A percentile compares a stretch with the other conserved stretches of the same genome.
Evolutionary conservation across 2,329 filamentous ascomycete genomes (phyloP).

Genomic region (Calonectria leucothoes): DNA sequence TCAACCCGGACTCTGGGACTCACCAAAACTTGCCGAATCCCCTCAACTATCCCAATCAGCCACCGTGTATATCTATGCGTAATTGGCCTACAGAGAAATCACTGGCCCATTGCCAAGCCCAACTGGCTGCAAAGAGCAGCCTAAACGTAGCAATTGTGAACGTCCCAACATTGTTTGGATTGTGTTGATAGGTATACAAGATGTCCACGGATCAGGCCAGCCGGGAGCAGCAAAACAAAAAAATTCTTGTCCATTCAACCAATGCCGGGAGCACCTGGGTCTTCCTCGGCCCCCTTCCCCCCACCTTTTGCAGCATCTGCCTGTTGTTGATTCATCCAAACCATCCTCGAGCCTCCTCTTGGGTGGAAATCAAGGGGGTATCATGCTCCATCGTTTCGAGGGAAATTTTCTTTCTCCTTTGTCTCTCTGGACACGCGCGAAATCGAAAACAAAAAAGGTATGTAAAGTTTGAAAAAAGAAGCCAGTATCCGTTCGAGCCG

Average conservation of each 20-base stretch:
- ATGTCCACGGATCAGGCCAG: constrained; percentile 1
- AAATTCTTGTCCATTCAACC: constrained; percentile 14
- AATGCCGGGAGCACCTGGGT: constrained; percentile 1
- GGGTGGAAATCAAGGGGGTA: constrained; percentile 19
- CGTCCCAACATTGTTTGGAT: constrained; percentile 17
- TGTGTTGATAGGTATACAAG: constrained; percentile 24
- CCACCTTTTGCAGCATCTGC: constrained; percentile 11
- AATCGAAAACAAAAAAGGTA: constrained; percentile 16
- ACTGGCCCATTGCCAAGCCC: background rate
- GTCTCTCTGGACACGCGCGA: constrained; percentile 4
- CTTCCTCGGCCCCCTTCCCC: background rate
- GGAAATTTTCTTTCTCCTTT: constrained; percentile 4
- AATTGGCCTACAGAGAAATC: background rate
- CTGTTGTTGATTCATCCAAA: constrained; percentile 21
- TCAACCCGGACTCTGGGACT: background rate
- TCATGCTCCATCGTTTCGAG: constrained; percentile 19
- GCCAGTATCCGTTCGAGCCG: constrained; percentile 7
- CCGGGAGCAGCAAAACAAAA: background rate
- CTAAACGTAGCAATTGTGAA: background rate
- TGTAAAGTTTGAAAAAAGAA: constrained; percentile 13
- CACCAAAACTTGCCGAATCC: background rate
- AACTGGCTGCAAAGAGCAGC: background rate
- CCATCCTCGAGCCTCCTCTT: constrained; percentile 5
- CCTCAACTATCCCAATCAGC: background rate
- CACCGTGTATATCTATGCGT: background rate